Evolutionary conservation across 129 eudicot genomes (phyloP), one percentile per base, ranked within the genome.

Genomic region (Solidago caesia): DNA sequence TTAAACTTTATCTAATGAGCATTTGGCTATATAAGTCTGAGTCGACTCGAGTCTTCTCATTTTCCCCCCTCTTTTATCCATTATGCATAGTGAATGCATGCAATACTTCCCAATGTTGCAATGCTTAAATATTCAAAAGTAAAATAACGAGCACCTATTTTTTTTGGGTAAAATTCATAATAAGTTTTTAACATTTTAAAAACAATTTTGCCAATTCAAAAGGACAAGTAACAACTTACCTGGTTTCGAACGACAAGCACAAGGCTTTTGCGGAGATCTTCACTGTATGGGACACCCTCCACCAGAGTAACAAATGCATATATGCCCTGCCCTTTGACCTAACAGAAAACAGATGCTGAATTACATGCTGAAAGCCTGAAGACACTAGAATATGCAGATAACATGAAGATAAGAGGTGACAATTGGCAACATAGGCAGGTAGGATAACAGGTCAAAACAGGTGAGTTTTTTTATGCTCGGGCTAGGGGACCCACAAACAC

Each of bases 281-380:
- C 92, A 81, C 92, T 95, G 85, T 91, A 95, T 47, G 96, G 94
- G 74, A 91, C 92, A 70, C 99, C 99, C 46, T 89, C 99, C 11
- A 85, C 90, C 67, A 89, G 75, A 62, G 96, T 91, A 71, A 95
- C 97, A 83, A 95, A 95, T 63, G 99, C 99, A 84, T 91, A 95
- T 83, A 95, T 91, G 52, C 97, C 96, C 80, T 95, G 99, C 76
- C 99, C 99, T 82, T 95, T 95, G 45, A 95, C 94, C 97, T 95
- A 79, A 60, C 45, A 67, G 13, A 44, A 8, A 80, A 74, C 67
- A 76, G 42, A 71, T 14, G 68, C 63, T 16, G 43, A 15, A 63
- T 53, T 13, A 39, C 47, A 63, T 16, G 15, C 57, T 78, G 65
- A 29, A 4, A 58, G 41, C 39, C 3, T 33, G 39, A 33, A 33